A percentile compares a stretch with the other conserved stretches of the same genome.
Conservation (phyloP, 192 early-diverging fungal species). For the Backusella westeae region DNA sequence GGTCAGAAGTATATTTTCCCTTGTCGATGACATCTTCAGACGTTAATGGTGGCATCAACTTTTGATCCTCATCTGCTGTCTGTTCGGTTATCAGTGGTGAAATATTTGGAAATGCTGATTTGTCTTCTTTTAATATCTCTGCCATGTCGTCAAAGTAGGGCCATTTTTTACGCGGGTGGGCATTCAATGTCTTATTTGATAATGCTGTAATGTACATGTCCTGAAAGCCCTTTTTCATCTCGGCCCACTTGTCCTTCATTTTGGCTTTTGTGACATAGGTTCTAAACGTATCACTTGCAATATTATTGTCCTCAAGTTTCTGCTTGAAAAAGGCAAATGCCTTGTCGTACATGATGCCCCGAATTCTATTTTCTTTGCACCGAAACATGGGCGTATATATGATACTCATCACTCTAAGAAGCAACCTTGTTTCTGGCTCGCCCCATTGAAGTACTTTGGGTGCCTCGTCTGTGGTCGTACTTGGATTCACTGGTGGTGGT, state of each 20-base stretch:
- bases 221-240: neutral
- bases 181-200: neutral
- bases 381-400: neutral
- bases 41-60: neutral
- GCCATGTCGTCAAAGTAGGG: neutral
- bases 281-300: neutral
- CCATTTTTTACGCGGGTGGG: neutral
- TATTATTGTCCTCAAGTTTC: neutral
- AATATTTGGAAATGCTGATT: neutral
- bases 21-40: neutral
- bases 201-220: neutral
- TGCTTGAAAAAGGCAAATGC: neutral
- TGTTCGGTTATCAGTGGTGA: neutral
- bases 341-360: neutral
- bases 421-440: neutral
- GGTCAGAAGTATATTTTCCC: neutral
- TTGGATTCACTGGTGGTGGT: neutral
- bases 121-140: neutral
- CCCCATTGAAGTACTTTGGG: neutral
- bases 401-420: neutral
- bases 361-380: neutral
- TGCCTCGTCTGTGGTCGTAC: neutral
- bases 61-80: neutral
- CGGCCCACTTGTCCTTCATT: neutral
- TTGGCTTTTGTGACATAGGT: neutral